phyloP scores from a whole-genome alignment of 169 alveolate genomes.

The Nephromyces sp. region DNA sequence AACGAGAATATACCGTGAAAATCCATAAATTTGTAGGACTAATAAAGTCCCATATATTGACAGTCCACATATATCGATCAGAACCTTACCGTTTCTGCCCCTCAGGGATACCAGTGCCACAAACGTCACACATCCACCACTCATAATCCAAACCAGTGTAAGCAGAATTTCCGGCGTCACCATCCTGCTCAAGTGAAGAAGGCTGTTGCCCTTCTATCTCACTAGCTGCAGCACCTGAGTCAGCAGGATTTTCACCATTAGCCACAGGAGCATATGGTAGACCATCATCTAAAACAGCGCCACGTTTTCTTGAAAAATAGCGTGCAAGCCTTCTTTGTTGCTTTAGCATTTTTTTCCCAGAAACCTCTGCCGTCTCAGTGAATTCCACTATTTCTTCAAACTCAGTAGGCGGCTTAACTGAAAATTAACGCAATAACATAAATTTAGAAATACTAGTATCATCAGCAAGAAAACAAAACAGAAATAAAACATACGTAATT shows the following conservation, averaged over 20 bases:
- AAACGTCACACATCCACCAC: slow-evolving; percentile 75
- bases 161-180: too few relatives aligned
- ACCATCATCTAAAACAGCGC: too few relatives aligned
- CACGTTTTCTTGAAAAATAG: too few relatives aligned
- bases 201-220: neutral
- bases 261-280: slow-evolving; percentile 11
- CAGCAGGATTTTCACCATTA: neutral
- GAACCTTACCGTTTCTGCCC: slow-evolving; percentile 46
- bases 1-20: too few relatives aligned
- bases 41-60: too few relatives aligned
- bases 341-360: slow-evolving; percentile 4
- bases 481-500: too few relatives aligned
- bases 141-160: too few relatives aligned
- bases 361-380: neutral
- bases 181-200: neutral
- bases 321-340: slow-evolving; percentile 13
- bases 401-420: slow-evolving; percentile 22
- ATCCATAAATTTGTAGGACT: too few relatives aligned
- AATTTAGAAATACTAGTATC: too few relatives aligned
- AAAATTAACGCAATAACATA: too few relatives aligned
- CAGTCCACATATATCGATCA: too few relatives aligned
- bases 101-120: slow-evolving; percentile 63
- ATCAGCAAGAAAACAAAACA: too few relatives aligned
- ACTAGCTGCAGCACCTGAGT: neutral
- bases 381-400: slow-evolving; percentile 27